Conservation (phyloP, 805 yeast genomes). For the Yamadazyma paraphyllophila region DNA sequence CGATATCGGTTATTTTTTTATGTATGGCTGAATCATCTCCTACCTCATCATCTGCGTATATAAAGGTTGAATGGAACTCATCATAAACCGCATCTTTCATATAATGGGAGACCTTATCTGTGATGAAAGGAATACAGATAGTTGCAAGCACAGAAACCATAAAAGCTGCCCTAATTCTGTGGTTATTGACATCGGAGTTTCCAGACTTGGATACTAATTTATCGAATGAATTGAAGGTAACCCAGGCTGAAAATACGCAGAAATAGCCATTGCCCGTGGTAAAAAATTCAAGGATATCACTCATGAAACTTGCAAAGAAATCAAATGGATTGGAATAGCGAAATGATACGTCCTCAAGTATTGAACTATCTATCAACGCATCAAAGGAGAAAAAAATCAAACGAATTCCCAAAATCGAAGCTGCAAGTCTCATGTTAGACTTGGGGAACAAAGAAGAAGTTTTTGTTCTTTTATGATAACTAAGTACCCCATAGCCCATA, state of each 20-base stretch:
- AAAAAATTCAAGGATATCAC: neutral
- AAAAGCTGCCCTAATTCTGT: neutral
- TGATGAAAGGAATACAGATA: neutral
- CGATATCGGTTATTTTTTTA: neutral
- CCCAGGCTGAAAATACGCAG: neutral
- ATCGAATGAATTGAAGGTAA: neutral
- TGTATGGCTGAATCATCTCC: neutral
- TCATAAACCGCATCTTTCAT: neutral
- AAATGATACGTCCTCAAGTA: neutral
- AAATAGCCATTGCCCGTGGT: neutral
- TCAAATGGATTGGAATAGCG: neutral
- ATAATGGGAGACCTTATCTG: neutral
- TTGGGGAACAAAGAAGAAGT: neutral
- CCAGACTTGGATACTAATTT: neutral
- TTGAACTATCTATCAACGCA: neutral
- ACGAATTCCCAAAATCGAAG: neutral
- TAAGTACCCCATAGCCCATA: conserved; percentile 1
- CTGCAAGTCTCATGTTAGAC: neutral
- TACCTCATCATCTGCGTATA: neutral
- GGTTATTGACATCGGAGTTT: neutral
- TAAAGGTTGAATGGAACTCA: neutral
- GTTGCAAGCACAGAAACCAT: neutral
- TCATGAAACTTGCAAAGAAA: neutral
- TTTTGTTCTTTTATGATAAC: neutral
- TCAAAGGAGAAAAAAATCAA: neutral